Base-by-base conservation (phyloP, 768 basidiomycete species). In the Austroboletus eburneus region DNA sequence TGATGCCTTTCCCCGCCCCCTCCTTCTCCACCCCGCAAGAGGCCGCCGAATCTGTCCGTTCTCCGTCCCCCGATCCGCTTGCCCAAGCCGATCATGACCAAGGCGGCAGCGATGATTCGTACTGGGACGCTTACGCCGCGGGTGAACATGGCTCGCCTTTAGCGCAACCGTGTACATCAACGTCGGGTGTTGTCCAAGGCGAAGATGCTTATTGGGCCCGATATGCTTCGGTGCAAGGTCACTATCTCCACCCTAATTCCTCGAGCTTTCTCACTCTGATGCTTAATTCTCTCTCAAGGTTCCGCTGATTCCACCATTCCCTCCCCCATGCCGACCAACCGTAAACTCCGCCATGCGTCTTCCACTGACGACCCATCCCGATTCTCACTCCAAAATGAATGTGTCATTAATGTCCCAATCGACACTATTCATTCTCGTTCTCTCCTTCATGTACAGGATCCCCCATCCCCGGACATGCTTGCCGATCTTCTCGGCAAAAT, bases 151-250 rank as follows among this genome's bases (percentile, higher is more conserved):
- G 68, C 44, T 55, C 46, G n/a, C 23, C 51, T 45, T 23, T 54
- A 49, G 35, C 43, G 27, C 35, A 38, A 27, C 41, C 53, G 65
- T 45, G 49, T 49, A 39, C 63, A 61, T 40, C 30, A 17, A 36
- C 38, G 12, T 16, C 24, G 10, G 43, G 39, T 27, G 18, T 9
- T 18, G 54, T 57, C 1, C 61, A 60, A 29, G 51, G 43, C 34
- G 77, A 79, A 50, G 86, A 87, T 49, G 83, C 82, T 6, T 88
- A 88, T 55, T 88, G 86, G 86, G 84, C 83, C 21, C 82, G 75
- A 51, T 88, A 88, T 61, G 70, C 82, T 24, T 70, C 72, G 17
- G 74, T 87, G 7, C 85, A 88, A 64, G 86, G 86, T 85, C 46
- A 18, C 35, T 52, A 52, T 50, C 40, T 50, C 51, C 48, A 25